Evolutionary conservation across 768 basidiomycete genomes (phyloP), one percentile per base, ranked within the genome.

Genomic region (Suillus subalutaceus): DNA sequence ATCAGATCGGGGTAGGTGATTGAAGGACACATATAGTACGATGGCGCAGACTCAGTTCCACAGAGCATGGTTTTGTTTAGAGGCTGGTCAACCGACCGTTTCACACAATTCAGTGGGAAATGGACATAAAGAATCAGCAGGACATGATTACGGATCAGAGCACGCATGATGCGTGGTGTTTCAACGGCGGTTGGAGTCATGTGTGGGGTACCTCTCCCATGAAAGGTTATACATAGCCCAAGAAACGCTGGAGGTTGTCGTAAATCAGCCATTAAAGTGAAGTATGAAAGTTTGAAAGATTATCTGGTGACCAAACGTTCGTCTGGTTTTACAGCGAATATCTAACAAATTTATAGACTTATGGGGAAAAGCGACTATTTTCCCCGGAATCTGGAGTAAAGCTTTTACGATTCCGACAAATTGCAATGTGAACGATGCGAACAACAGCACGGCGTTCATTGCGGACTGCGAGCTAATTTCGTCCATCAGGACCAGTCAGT

Each of bases 231-330:
- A 35, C 32, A 56, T 56, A 56, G 55, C 20, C 20, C 53, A 55
- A 7, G 26, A 52, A 15, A 52, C 3, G 50, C 50, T 57, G 55
- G 12, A 40, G 57, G 26, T 40, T 26, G 18, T 60, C 48, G 35
- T 38, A 63, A 63, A 18, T 20, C 63, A 9, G 63, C 35, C 23
- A 59, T 40, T 8, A n/a, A 53, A 15, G 26, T n/a, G 63, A 38
- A 63, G 23, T 15, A 35, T 56, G 10, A 56, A 53, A 10, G 18
- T 32, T 18, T 18, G 16, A 35, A 32, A 18, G 18, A 18, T 5
- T 50, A 50, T 26, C 52, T 30, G 52, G 15, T 53, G 52, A 53
- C 26, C 52, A 18, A 7, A 30, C 52, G 52, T 3, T 10, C 1
- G 23, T 16, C 26, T 26, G 3, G 26, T 53, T 52, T 35, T n/a